phyloP scores from a whole-genome alignment of 208 protist genomes.

The Acanthamoeba royreba region DNA sequence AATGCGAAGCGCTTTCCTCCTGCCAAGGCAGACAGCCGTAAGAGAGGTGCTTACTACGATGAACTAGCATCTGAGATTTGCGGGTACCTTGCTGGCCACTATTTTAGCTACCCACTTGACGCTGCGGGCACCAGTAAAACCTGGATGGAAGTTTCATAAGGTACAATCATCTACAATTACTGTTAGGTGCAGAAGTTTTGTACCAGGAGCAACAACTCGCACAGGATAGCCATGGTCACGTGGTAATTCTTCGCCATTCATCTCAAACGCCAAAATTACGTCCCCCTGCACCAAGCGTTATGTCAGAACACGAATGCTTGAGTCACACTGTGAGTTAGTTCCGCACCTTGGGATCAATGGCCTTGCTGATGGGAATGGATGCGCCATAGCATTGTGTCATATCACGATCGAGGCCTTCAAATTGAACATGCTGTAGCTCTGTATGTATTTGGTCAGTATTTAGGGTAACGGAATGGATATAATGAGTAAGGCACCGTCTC shows the following conservation, averaged over 20 bases:
- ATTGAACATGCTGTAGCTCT: constrained; percentile 78
- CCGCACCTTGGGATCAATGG: constrained; percentile 55
- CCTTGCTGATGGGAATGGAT: constrained; percentile 81
- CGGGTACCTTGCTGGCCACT: neutral
- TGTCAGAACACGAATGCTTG: too few species aligned
- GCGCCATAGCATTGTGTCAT: constrained; percentile 63
- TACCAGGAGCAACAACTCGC: constrained; percentile 83
- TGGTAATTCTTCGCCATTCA: constrained; percentile 84
- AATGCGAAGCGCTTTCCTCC: constrained; percentile 75
- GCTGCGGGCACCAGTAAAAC: constrained; percentile 30
- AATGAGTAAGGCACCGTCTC: neutral
- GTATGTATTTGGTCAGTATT: neutral
- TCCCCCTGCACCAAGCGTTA: constrained; percentile 61
- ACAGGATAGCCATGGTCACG: constrained; percentile 84
- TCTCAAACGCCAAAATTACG: constrained; percentile 80
- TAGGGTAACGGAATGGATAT: neutral
- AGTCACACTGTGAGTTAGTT: too few species aligned
- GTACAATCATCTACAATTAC: neutral
- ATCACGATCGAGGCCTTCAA: constrained; percentile 80
- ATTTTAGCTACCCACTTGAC: constrained; percentile 81
- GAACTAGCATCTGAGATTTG: too few species aligned
- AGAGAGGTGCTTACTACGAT: too few species aligned
- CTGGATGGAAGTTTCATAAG: neutral
- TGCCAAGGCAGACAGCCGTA: too few species aligned
- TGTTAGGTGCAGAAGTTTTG: constrained; percentile 41